These are phyloP conservation scores for Sporothrix euskadiensis DNA, from an alignment of 2,329 filamentous ascomycete genomes.

Conservation along the genomic window DNA sequence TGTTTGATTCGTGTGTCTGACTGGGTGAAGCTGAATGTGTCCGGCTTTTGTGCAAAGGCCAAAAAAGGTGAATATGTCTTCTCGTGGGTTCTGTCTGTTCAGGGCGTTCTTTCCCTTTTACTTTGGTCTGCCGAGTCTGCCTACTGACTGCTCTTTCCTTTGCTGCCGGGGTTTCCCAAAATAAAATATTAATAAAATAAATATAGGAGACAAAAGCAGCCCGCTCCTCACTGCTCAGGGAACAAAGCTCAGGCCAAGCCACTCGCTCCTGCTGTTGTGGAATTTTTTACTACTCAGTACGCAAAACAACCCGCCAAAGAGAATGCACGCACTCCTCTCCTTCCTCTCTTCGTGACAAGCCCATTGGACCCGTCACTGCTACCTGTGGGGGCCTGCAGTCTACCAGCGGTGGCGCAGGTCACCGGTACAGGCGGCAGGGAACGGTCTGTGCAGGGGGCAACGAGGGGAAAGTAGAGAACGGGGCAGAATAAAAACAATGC, in stretches of 20 bases:
- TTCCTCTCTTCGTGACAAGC: constrained; percentile 3
- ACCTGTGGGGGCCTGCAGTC: constrained; percentile 20
- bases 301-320: background rate
- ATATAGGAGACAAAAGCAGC: constrained; percentile 16
- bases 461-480: background rate
- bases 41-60: background rate
- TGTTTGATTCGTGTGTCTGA: background rate
- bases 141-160: background rate
- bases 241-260: background rate
- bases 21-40: background rate
- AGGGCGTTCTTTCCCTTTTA: constrained; percentile 4
- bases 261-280: constrained; percentile 16
- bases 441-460: constrained; percentile 18
- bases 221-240: background rate
- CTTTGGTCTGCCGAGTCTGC: background rate
- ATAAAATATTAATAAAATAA: constrained; percentile 2
- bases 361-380: constrained; percentile 26
- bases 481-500: constrained; percentile 14
- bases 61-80: background rate
- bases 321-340: background rate
- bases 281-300: background rate
- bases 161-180: background rate
- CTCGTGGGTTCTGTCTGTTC: background rate
- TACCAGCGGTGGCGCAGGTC: constrained; percentile 26
- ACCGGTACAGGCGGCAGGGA: constrained; percentile 26